Percentiles rank a stretch among this genome's conserved stretches.
Conservation (phyloP, 2,329 filamentous ascomycete genomes). For the Epichloe elymi region DNA sequence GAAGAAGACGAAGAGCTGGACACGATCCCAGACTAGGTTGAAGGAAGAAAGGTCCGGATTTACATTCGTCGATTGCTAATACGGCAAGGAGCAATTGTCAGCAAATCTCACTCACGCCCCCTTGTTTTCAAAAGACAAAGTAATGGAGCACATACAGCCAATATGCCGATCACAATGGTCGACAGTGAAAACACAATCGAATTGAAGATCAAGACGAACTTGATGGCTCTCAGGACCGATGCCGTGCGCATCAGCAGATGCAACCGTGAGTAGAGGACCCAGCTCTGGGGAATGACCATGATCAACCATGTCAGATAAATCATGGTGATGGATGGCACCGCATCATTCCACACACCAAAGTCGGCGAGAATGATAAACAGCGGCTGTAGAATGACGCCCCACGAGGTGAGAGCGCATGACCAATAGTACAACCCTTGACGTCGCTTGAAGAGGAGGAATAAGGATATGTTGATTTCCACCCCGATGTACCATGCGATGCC, state of each 20-base stretch:
- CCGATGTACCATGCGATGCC: conserved; percentile 22
- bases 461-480: conserved; percentile 16
- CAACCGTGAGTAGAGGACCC: conserved; percentile 48
- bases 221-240: conserved; percentile 31
- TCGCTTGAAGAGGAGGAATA: conserved; percentile 17
- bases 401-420: conserved; percentile 17
- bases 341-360: conserved; percentile 9
- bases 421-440: conserved; percentile 21
- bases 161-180: conserved; percentile 40
- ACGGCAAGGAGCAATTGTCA: background rate
- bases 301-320: conserved; percentile 14
- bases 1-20: conserved; percentile 40
- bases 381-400: conserved; percentile 19
- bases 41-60: conserved; percentile 11
- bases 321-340: conserved; percentile 8
- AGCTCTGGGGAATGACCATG: conserved; percentile 43
- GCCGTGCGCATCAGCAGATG: conserved; percentile 41
- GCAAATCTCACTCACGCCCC: background rate
- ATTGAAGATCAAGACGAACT: conserved; percentile 42
- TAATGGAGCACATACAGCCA: conserved; percentile 23
- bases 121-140: background rate
- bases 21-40: conserved; percentile 32
- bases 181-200: conserved; percentile 38
- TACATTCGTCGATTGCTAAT: conserved; percentile 14
- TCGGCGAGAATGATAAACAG: conserved; percentile 31